Evolutionary conservation across 225 moss, liverwort and hornwort genomes (phyloP).

Genomic region (Pseudisothecium myosuroides): DNA sequence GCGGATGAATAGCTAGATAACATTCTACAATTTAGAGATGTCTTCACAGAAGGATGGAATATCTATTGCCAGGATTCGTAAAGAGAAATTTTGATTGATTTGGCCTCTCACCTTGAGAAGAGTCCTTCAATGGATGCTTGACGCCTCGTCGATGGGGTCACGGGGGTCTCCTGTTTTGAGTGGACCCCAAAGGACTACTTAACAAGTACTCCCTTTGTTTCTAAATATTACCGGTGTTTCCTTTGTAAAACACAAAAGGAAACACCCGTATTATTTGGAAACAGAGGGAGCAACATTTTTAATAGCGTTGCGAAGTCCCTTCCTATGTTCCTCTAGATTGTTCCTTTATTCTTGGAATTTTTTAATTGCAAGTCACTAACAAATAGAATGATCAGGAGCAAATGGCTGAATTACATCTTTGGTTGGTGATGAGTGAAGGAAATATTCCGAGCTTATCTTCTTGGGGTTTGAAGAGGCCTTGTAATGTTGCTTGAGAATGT

Average conservation of each 20-base stretch:
- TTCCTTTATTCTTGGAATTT: background rate
- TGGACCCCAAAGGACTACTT: background rate
- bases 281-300: background rate
- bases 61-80: background rate
- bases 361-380: background rate
- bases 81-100: background rate
- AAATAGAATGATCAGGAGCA: background rate
- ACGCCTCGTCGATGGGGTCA: background rate
- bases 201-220: background rate
- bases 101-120: background rate
- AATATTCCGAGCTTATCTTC: background rate
- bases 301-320: background rate
- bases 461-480: background rate
- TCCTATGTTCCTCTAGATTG: background rate
- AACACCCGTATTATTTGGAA: background rate
- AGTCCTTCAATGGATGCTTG: background rate
- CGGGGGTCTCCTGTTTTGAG: too few relatives aligned
- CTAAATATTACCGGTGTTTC: background rate
- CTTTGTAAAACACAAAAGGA: background rate
- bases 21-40: background rate
- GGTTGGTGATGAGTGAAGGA: background rate
- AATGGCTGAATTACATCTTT: background rate
- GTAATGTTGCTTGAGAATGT: background rate
- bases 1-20: background rate
- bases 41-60: background rate